A percentile compares a stretch with the other conserved stretches of the same genome.
phyloP scores from a whole-genome alignment of 2,329 filamentous ascomycete species.

The Microsporum canis region DNA sequence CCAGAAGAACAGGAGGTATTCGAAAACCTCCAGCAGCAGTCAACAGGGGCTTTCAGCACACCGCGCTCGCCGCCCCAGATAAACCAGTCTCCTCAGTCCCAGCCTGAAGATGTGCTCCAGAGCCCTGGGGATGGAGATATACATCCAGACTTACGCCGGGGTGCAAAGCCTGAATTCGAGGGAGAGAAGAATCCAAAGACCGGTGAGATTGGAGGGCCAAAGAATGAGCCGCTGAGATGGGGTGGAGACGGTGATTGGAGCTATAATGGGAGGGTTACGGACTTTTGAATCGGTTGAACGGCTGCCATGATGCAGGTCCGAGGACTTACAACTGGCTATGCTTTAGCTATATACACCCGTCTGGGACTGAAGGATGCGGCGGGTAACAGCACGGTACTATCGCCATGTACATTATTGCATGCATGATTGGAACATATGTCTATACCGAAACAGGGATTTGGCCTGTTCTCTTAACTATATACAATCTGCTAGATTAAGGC shows the following conservation, averaged over 20 bases:
- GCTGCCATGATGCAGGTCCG: no score
- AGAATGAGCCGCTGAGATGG: slow-evolving; percentile 93
- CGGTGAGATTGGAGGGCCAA: slow-evolving; percentile 89
- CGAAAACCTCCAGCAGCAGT: slow-evolving; percentile 70
- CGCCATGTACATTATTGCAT: not conserved
- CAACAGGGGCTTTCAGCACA: slow-evolving; percentile 65
- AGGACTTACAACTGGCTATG: not conserved
- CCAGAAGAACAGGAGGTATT: slow-evolving; percentile 83
- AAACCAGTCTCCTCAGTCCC: slow-evolving; percentile 33
- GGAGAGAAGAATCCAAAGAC: slow-evolving; percentile 88
- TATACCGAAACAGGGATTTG: not conserved
- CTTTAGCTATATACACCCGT: not conserved
- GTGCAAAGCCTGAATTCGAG: slow-evolving; percentile 81
- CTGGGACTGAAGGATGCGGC: not conserved
- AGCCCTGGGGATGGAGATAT: slow-evolving; percentile 48
- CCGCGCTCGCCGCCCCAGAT: slow-evolving; percentile 33
- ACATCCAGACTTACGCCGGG: slow-evolving; percentile 60
- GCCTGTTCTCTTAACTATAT: not conserved
- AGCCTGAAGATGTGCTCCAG: slow-evolving; percentile 17
- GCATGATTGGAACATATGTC: not conserved
- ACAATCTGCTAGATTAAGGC: not conserved
- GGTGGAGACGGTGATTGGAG: slow-evolving; percentile 70
- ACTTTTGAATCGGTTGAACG: slow-evolving; percentile 48
- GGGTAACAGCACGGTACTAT: not conserved
- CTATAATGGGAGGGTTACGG: slow-evolving; percentile 88